A percentile compares a stretch with the other conserved stretches of the same genome.
phyloP scores from a whole-genome alignment of 257 asterid genomes.

The Ajuga chamaepitys region DNA sequence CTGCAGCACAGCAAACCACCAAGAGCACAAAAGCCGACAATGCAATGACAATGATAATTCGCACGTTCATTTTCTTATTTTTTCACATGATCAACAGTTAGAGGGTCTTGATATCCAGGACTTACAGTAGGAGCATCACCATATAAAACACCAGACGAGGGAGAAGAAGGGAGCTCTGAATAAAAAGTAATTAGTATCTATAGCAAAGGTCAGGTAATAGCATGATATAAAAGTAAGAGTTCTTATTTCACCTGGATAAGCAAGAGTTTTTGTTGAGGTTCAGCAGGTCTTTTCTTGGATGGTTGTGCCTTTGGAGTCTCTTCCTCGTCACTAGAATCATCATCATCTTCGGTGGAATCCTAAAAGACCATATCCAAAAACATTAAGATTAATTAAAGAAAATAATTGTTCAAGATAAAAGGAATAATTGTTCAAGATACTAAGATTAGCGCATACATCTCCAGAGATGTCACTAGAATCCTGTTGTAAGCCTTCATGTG shows the following conservation, averaged over 20 bases:
- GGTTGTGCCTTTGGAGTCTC: too few species aligned
- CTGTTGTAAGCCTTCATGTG: too few species aligned
- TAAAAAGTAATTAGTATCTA: constrained; percentile 17
- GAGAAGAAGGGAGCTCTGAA: constrained; percentile 80
- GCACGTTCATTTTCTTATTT: constrained; percentile 66
- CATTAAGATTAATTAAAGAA: too few species aligned
- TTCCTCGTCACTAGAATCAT: too few species aligned
- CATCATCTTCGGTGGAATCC: too few species aligned
- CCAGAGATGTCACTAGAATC: too few species aligned
- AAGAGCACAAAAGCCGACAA: constrained; percentile 72
- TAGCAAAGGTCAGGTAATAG: not conserved
- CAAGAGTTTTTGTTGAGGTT: constrained; percentile 69
- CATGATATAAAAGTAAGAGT: not conserved
- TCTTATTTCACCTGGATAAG: constrained; percentile 71
- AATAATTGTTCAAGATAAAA: too few species aligned
- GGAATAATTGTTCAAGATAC: too few species aligned
- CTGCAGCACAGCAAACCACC: constrained; percentile 71
- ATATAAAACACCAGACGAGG: constrained; percentile 46
- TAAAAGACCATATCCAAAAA: too few species aligned
- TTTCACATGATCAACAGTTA: constrained; percentile 61
- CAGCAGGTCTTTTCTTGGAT: constrained; percentile 75
- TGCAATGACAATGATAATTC: constrained; percentile 64
- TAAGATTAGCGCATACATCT: constrained; percentile 75
- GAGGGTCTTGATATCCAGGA: constrained; percentile 68
- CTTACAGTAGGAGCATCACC: constrained; percentile 77